Evolutionary conservation across 495 filamentous ascomycete species (phyloP).

Genomic region (Patellaria atrata): DNA sequence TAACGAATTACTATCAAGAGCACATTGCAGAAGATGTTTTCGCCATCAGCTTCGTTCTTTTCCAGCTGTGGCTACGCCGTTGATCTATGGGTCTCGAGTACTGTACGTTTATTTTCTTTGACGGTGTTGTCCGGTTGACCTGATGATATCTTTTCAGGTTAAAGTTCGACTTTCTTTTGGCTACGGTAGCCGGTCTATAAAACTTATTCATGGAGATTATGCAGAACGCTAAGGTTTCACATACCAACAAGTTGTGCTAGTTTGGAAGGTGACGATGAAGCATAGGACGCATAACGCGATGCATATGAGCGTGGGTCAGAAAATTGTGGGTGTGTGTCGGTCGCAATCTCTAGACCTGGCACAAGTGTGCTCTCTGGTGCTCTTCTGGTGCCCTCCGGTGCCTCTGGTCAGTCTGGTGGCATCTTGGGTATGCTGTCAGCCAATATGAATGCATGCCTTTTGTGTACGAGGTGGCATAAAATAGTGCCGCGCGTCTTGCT

Average conservation of each 20-base stretch:
- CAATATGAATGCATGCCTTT: slow-evolving; percentile 23
- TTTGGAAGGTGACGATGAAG: not conserved
- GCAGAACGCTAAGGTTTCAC: slow-evolving; percentile 2
- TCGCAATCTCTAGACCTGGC: slow-evolving; percentile 5
- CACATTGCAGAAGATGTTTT: too few relatives aligned
- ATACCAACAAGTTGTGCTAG: slow-evolving; percentile 3
- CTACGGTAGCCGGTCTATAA: too few relatives aligned
- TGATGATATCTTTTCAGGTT: not conserved
- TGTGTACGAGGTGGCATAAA: slow-evolving; percentile 21
- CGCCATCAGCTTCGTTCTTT: too few relatives aligned
- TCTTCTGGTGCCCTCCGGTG: too few relatives aligned
- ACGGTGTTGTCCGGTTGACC: not conserved
- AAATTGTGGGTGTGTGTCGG: not conserved
- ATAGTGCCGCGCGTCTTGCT: slow-evolving; percentile 22
- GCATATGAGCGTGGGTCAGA: too few relatives aligned
- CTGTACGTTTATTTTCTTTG: too few relatives aligned
- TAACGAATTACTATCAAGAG: too few relatives aligned
- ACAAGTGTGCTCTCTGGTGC: not conserved
- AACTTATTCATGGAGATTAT: slow-evolving; percentile 1
- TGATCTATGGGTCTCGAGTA: too few relatives aligned
- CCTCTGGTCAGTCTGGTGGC: too few relatives aligned
- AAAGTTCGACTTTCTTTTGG: not conserved
- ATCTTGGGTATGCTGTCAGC: slow-evolving; percentile 1
- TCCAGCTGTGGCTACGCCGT: too few relatives aligned
- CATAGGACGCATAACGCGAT: not conserved